A percentile compares a stretch with the other conserved stretches of the same genome.
Evolutionary conservation across 345 rosid genomes (phyloP).

Genomic region (Populus tremula): DNA sequence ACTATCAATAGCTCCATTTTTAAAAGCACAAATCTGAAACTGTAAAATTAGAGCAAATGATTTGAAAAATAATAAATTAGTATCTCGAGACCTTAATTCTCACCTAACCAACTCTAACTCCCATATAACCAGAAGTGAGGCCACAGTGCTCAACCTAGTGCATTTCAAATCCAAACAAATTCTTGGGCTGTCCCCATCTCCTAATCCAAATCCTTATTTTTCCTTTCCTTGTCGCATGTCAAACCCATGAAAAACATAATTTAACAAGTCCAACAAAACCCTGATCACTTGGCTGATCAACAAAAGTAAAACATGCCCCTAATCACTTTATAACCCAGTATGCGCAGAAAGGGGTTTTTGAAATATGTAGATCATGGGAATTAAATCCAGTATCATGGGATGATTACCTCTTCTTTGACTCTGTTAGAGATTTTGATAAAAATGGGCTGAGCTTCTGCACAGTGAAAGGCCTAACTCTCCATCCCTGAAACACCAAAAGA

Average conservation of each 20-base stretch:
- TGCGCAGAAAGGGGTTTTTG: neutral
- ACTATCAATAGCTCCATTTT: slow-evolving; percentile 34
- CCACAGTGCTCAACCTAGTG: neutral
- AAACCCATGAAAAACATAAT: neutral
- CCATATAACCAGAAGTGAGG: neutral
- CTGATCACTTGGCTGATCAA: neutral
- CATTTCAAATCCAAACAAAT: neutral
- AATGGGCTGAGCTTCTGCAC: slow-evolving; percentile 16
- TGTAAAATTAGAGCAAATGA: neutral
- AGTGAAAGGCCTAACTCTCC: slow-evolving; percentile 22
- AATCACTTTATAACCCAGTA: neutral
- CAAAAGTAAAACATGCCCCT: neutral
- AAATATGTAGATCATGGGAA: no score
- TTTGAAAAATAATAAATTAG: neutral
- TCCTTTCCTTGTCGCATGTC: neutral
- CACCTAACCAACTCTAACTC: neutral
- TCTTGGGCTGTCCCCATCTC: neutral
- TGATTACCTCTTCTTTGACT: slow-evolving; percentile 37
- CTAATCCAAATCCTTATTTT: neutral
- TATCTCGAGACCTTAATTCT: neutral
- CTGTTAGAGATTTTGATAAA: slow-evolving; percentile 12
- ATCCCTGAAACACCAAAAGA: slow-evolving; percentile 21
- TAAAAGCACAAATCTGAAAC: neutral
- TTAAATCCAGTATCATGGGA: no score
- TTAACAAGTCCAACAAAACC: neutral